phyloP scores from a whole-genome alignment of 1,284 basidiomycete genomes.

The Irpex sp. region DNA sequence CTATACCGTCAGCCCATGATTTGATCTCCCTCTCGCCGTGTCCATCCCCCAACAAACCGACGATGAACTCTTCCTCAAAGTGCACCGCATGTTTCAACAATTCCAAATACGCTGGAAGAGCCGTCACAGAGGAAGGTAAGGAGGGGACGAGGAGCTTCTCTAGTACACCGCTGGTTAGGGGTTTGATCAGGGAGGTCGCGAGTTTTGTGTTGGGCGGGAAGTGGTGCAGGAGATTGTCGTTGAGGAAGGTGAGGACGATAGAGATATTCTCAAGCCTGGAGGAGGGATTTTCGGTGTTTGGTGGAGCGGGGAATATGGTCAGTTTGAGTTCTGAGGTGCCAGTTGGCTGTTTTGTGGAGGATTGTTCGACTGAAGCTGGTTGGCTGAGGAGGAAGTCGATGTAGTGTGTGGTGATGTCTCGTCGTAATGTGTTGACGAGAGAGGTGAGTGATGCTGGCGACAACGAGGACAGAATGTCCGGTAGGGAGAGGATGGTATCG shows the following conservation, averaged over 20 bases:
- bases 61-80: slow-evolving; percentile 58
- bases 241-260: slow-evolving; percentile 52
- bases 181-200: slow-evolving; percentile 51
- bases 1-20: slow-evolving; percentile 59
- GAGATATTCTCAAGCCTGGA: slow-evolving; percentile 52
- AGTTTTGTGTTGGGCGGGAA: slow-evolving; percentile 53
- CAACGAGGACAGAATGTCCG: slow-evolving; percentile 56
- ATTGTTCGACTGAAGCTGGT: slow-evolving; percentile 39
- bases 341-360: slow-evolving; percentile 28
- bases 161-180: slow-evolving; percentile 56
- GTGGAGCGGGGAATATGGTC: slow-evolving; percentile 42
- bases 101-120: slow-evolving; percentile 59
- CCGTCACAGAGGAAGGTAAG: slow-evolving; percentile 58
- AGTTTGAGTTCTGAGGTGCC: slow-evolving; percentile 39
- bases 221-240: slow-evolving; percentile 46
- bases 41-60: slow-evolving; percentile 47
- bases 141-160: slow-evolving; percentile 62
- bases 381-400: slow-evolving; percentile 57
- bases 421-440: slow-evolving; percentile 57
- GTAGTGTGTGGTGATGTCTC: slow-evolving; percentile 59
- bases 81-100: slow-evolving; percentile 50
- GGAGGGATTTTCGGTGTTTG: slow-evolving; percentile 34
- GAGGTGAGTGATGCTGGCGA: slow-evolving; percentile 49
- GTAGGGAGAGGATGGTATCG: slow-evolving; percentile 45
- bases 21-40: slow-evolving; percentile 48